Evolutionary conservation across 1,284 basidiomycete genomes (phyloP), one percentile per base, ranked within the genome.

Genomic region (Somion occarium): DNA sequence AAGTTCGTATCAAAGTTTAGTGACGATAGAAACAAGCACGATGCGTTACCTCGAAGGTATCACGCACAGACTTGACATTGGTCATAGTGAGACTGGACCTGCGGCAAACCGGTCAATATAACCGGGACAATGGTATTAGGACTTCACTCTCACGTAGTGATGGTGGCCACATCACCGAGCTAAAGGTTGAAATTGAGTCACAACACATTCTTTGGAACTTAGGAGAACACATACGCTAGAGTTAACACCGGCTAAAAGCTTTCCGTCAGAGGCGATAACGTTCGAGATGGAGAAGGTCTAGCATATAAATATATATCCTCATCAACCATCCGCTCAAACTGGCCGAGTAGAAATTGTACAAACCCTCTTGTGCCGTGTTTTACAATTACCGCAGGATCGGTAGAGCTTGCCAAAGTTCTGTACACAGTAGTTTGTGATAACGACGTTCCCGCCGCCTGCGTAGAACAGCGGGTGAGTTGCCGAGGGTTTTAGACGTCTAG

Each of bases 401-500:
- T 69, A 69, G 38, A 71, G 61, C 51, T 71, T 71, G 38, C 69
- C 69, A 48, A 69, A 70, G 56, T 70, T 61, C 56, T 67, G 62
- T 3, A 63, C 68, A 44, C 68, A 70, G 64, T 69, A 71, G 3
- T 67, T 68, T 54, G 69, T 70, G 51, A 73, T 66, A 54, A 71
- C 64, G 34, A 72, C 64, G 18, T 57, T 65, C 53, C 69, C 64
- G 47, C 67, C 69, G 18, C 39, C 39, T 38, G 38, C 11, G 9
- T 18, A 47, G 22, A 38, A 11, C 18, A 7, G 15, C n/a, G 9
- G 22, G 12, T 19, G 9, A 9, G 19, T 9, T 42, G 11, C 41
- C 11, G 20, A 42, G 9, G 20, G 11, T 12, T 42, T 42, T 9
- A 9, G 22, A 46, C 11, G 7, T 46, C 7, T 24, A 46, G n/a